Base-by-base conservation (phyloP, 768 basidiomycete genomes). In the Hygrocybe punicea region DNA sequence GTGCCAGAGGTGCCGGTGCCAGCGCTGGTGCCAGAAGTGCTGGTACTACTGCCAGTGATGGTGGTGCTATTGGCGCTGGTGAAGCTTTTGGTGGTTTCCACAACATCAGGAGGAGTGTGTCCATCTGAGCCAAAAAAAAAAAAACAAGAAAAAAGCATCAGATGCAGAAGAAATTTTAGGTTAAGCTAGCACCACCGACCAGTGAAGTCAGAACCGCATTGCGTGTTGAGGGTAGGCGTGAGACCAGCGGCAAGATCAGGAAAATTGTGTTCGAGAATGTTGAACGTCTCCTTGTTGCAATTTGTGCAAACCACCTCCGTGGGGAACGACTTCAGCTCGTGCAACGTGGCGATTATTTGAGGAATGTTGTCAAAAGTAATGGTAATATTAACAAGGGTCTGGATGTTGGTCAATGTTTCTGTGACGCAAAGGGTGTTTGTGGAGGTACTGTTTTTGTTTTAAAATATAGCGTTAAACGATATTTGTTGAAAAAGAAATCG, bases 171-270 rank as follows among this genome's bases (percentile, higher is more conserved):
- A n/a, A n/a, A n/a, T n/a, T n/a, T n/a, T n/a, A n/a, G n/a, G n/a
- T n/a, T n/a, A n/a, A n/a, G 45, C 42, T 13, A 16, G 33, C 39
- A 21, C n/a, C 4, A 68, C 78, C 56, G 65, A 85, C 84, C 72
- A 46, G 73, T 79, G 69, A 85, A 86, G 11, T 70, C 69, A 42
- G 80, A 62, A 13, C 84, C 84, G 59, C 85, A 86, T 57, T 77
- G 63, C 0, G 57, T 46, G 52, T 76, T 69, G 3, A 79, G 3
- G 1, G 63, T 50, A 6, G 75, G 53, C 17, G 68, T 63, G 0
- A 66, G 55, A 37, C 62, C 45, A 7, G 72, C 55, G 11, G 71
- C 58, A 4, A 78, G 29, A 14, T 60, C 58, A 1, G 84, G 80
- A 36, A 73, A 65, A 21, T 73, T 66, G 6, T 70, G 29, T 17